Evolutionary conservation across 805 yeast genomes (phyloP).

Genomic region (Ogataea methylovora): DNA sequence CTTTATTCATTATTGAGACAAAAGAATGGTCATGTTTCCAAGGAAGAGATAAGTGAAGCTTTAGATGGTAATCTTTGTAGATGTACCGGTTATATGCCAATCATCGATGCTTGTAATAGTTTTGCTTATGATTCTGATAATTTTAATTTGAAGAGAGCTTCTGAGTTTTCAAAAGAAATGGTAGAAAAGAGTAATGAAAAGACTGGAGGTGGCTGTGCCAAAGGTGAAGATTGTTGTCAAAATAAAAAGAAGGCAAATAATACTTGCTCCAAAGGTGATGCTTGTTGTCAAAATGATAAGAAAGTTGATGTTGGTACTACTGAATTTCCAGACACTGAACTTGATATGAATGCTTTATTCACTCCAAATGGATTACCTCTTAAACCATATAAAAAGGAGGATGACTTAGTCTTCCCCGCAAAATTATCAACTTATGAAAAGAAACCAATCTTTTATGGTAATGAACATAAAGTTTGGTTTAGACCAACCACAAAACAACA

Average conservation of each 20-base stretch:
- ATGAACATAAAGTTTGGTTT: slow-evolving; percentile 33
- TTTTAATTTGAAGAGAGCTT: slow-evolving; percentile 12
- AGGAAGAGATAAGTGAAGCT: slow-evolving; percentile 34
- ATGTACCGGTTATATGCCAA: slow-evolving; percentile 45
- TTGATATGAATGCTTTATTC: slow-evolving; percentile 23
- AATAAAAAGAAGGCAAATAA: slow-evolving; percentile 14
- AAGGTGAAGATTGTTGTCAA: slow-evolving; percentile 29
- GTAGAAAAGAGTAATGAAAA: not conserved
- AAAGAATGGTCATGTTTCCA: slow-evolving; percentile 27
- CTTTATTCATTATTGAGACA: slow-evolving; percentile 34
- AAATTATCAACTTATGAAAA: slow-evolving; percentile 20
- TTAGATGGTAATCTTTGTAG: slow-evolving; percentile 41
- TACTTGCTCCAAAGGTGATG: slow-evolving; percentile 25
- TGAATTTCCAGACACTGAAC: slow-evolving; percentile 22
- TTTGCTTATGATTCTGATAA: slow-evolving; percentile 29
- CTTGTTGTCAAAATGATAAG: slow-evolving; percentile 27
- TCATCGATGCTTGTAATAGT: slow-evolving; percentile 38
- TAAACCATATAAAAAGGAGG: slow-evolving; percentile 28
- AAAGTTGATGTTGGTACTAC: slow-evolving; percentile 12
- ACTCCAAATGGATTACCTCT: slow-evolving; percentile 34
- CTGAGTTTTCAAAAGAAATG: slow-evolving; percentile 1
- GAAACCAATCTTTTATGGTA: slow-evolving; percentile 28
- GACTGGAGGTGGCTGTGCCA: slow-evolving; percentile 18
- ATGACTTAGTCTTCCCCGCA: slow-evolving; percentile 34
- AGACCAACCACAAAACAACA: slow-evolving; percentile 35